Evolutionary conservation across 108 stramenopile genomes (phyloP).

Genomic region (Fragilaria radians): DNA sequence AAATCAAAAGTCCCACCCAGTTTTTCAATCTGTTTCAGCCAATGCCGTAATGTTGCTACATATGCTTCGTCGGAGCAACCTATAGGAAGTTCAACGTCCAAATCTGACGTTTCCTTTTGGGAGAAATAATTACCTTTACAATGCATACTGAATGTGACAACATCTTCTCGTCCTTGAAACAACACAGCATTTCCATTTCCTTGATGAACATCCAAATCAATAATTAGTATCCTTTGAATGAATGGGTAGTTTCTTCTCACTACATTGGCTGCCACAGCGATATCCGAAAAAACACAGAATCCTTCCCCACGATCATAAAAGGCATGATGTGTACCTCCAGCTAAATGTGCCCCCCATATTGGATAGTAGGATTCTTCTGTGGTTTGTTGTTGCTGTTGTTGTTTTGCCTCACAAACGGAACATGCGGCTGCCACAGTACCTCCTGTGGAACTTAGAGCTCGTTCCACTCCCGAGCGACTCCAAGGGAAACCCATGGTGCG

Average conservation of each 20-base stretch:
- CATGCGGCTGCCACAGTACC: conserved; percentile 83
- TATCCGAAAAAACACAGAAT: conserved; percentile 89
- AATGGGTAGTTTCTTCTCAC: conserved; percentile 48
- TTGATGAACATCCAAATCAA: conserved; percentile 93
- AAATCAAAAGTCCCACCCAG: conserved; percentile 47
- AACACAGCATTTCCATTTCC: conserved; percentile 88
- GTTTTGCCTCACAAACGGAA: conserved; percentile 41
- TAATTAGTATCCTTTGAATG: conserved; percentile 56
- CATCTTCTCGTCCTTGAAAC: conserved; percentile 47
- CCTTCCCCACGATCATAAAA: conserved; percentile 90
- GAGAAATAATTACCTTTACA: conserved; percentile 83
- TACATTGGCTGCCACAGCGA: conserved; percentile 89
- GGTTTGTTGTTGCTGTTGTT: conserved; percentile 8
- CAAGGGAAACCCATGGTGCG: conserved; percentile 93
- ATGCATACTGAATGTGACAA: conserved; percentile 78
- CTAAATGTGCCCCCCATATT: conserved; percentile 75
- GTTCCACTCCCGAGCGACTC: conserved; percentile 67
- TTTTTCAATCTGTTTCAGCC: conserved; percentile 53
- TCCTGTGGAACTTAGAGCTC: conserved; percentile 78
- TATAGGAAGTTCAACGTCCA: conserved; percentile 75
- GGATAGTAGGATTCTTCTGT: neutral
- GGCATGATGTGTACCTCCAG: conserved; percentile 94
- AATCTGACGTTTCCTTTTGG: conserved; percentile 58
- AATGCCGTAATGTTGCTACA: conserved; percentile 52
- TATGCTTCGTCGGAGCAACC: conserved; percentile 72